Percentiles rank a stretch among this genome's conserved stretches.
phyloP scores from a whole-genome alignment of 306 rosid species.

The Rubus idaeus region DNA sequence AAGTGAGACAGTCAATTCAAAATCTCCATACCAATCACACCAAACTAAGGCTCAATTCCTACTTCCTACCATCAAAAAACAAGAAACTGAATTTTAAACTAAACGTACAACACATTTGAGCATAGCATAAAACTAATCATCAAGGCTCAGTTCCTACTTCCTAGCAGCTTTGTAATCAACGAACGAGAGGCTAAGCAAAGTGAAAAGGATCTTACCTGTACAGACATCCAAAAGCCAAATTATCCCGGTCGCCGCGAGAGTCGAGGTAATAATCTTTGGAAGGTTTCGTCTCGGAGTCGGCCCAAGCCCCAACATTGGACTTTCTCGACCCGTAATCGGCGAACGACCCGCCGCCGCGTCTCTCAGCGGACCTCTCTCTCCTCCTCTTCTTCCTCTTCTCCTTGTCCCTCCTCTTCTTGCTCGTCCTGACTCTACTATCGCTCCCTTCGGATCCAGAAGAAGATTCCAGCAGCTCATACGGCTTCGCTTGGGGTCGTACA shows the following conservation, averaged over 20 bases:
- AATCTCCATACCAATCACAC: neutral
- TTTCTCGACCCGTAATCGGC: constrained; percentile 59
- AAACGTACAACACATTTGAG: neutral
- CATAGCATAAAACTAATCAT: neutral
- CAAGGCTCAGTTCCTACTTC: neutral
- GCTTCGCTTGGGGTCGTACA: constrained; percentile 16
- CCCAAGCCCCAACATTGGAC: constrained; percentile 78
- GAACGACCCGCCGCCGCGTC: constrained; percentile 28
- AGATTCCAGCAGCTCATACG: constrained; percentile 74
- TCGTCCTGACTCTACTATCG: constrained; percentile 24
- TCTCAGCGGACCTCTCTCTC: constrained; percentile 44
- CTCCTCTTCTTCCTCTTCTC: constrained; percentile 42
- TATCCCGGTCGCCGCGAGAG: constrained; percentile 75
- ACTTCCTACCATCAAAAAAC: neutral
- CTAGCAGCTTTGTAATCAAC: too few species aligned
- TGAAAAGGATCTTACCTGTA: constrained; percentile 47
- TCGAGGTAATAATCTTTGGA: constrained; percentile 77
- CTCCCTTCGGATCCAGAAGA: constrained; percentile 62
- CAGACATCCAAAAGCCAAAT: constrained; percentile 68
- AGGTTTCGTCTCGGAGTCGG: constrained; percentile 48
- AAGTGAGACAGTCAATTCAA: constrained; percentile 5
- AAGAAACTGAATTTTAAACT: neutral
- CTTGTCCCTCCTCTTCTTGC: neutral
- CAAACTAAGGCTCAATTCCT: neutral
- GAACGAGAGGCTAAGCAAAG: neutral